Percentiles rank a stretch among this genome's conserved stretches.
These are phyloP conservation scores for Heliamphora pulchella DNA, from an alignment of 179 eudicot genomes.

Conservation along the genomic window DNA sequence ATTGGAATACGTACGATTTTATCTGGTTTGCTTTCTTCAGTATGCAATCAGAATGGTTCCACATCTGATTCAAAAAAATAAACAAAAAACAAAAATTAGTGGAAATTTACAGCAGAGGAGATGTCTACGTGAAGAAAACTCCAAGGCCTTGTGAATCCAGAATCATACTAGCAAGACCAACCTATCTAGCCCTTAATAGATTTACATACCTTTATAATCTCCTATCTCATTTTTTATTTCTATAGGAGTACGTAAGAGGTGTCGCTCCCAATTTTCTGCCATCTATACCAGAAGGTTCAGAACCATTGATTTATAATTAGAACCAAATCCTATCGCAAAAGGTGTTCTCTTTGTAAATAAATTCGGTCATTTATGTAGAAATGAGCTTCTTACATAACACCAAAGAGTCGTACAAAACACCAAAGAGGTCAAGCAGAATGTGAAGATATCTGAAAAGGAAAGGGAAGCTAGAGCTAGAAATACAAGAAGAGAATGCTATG, in stretches of 20 bases:
- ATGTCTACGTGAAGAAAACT: not conserved
- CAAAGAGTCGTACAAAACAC: not conserved
- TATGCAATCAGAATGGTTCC: conserved; percentile 90
- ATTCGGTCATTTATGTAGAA: not conserved
- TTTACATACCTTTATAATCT: not conserved
- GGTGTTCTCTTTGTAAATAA: not conserved
- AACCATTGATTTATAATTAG: not conserved
- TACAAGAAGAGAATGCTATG: not conserved
- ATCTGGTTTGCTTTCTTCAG: conserved; percentile 84
- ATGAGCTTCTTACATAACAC: not conserved
- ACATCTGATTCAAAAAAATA: conserved; percentile 51
- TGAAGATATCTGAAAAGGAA: not conserved
- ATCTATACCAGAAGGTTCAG: not conserved
- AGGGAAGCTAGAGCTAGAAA: not conserved
- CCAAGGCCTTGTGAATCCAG: not conserved
- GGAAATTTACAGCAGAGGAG: not conserved
- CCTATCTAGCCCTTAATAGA: not conserved
- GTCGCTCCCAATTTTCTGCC: not conserved
- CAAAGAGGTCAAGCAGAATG: not conserved
- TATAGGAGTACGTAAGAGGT: not conserved
- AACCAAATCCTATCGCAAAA: not conserved
- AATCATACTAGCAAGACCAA: no score
- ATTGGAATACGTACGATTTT: conserved; percentile 47
- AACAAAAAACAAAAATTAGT: not conserved
- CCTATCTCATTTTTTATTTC: not conserved